phyloP scores from a whole-genome alignment of 306 rosid genomes.

The Corylus americana region DNA sequence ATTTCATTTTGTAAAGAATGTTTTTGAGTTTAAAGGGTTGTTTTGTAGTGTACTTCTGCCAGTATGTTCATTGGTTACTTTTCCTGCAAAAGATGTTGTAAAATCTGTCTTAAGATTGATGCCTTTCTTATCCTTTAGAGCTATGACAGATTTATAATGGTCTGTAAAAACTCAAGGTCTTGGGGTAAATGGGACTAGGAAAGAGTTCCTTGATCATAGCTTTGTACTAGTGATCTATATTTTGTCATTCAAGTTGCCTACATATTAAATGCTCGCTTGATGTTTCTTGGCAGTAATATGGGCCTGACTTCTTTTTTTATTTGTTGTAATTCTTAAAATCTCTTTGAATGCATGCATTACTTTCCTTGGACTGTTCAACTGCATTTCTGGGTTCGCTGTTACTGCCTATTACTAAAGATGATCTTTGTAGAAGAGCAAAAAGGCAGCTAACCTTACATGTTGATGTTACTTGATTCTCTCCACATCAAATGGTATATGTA shows the following conservation, averaged over 20 bases:
- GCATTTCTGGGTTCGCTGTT: not conserved
- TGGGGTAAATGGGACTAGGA: not conserved
- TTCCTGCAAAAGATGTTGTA: not conserved
- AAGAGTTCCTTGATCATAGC: not conserved
- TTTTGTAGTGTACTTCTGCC: not conserved
- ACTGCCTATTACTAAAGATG: not conserved
- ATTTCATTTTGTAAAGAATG: not conserved
- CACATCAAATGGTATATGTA: conserved; percentile 13
- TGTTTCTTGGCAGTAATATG: not conserved
- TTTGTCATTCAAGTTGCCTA: not conserved
- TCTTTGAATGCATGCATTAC: not conserved
- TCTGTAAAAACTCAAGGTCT: not conserved
- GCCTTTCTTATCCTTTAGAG: not conserved
- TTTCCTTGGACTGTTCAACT: not conserved
- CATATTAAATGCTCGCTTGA: not conserved
- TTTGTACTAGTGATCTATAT: not conserved
- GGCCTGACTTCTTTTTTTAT: not conserved
- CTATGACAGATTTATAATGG: not conserved
- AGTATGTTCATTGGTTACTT: too few relatives aligned
- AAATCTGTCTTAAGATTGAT: not conserved
- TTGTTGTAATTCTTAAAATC: not conserved
- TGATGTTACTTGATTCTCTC: not conserved
- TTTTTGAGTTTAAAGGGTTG: not conserved
- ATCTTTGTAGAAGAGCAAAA: too few relatives aligned
- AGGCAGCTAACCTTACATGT: conserved; percentile 16